A percentile compares a stretch with the other conserved stretches of the same genome.
phyloP scores from a whole-genome alignment of 495 filamentous ascomycete species.

The Cercophora scortea region DNA sequence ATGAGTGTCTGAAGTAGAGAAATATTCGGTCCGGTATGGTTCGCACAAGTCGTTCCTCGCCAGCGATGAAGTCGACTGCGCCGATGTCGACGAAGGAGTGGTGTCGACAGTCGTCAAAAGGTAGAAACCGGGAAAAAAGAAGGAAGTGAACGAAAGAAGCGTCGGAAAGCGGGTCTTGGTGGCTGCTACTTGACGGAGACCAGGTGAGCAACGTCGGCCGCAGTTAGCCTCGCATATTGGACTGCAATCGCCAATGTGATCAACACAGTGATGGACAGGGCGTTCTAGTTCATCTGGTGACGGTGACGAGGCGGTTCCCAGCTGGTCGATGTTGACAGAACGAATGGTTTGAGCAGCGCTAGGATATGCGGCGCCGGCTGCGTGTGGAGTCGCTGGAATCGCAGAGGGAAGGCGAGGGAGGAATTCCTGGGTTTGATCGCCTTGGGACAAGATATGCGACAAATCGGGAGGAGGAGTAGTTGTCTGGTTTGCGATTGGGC shows the following conservation, averaged over 20 bases:
- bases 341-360: too few species aligned
- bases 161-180: slow-evolving; percentile 5
- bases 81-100: slow-evolving; percentile 21
- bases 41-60: slow-evolving; percentile 43
- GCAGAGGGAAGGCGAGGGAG: neutral
- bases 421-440: slow-evolving; percentile 25
- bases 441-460: slow-evolving; percentile 1
- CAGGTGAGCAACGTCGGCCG: slow-evolving; percentile 5
- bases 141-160: slow-evolving; percentile 7
- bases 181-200: slow-evolving; percentile 4
- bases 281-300: neutral
- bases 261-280: slow-evolving; percentile 2
- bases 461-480: too few species aligned
- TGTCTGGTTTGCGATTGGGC: too few species aligned
- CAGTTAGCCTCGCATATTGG: slow-evolving; percentile 16
- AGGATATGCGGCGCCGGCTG: neutral
- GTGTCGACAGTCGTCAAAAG: slow-evolving; percentile 10
- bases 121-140: slow-evolving; percentile 2
- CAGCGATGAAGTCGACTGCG: slow-evolving; percentile 47
- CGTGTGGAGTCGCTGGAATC: neutral
- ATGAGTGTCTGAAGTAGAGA: slow-evolving; percentile 8
- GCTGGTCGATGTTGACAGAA: too few species aligned
- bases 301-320: neutral
- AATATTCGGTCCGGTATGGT: slow-evolving; percentile 29
- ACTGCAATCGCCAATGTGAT: slow-evolving; percentile 5